Conservation (phyloP, 164 flowering plant genomes). For the Berberis thunbergii region DNA sequence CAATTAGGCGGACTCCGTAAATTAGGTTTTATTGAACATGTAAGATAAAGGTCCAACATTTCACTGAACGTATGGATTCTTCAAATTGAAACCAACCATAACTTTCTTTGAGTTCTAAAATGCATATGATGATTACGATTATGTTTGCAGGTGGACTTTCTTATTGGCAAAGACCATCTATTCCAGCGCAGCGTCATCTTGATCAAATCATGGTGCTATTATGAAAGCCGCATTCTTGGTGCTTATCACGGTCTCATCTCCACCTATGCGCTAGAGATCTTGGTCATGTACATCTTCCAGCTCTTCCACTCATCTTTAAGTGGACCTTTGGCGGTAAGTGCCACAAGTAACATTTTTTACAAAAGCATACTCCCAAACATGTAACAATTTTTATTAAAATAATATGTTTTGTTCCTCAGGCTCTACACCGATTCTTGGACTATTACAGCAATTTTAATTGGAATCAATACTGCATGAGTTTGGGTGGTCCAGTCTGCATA, state of each 20-base stretch:
- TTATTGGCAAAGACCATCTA: slow-evolving; percentile 65
- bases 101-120: not conserved
- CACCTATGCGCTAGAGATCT: slow-evolving; percentile 84
- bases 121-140: not conserved
- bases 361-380: not conserved
- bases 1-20: slow-evolving; percentile 65
- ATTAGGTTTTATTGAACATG: slow-evolving; percentile 64
- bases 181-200: slow-evolving; percentile 82
- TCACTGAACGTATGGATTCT: not conserved
- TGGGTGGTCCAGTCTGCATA: slow-evolving; percentile 58
- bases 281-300: slow-evolving; percentile 77
- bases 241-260: slow-evolving; percentile 92
- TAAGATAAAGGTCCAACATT: slow-evolving; percentile 4
- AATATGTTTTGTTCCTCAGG: not conserved
- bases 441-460: slow-evolving; percentile 85
- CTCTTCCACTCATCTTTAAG: slow-evolving; percentile 49
- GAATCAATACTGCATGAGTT: slow-evolving; percentile 16
- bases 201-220: slow-evolving; percentile 92
- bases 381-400: not conserved
- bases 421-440: slow-evolving; percentile 18
- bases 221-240: slow-evolving; percentile 92
- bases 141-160: slow-evolving; percentile 47
- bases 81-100: not conserved
- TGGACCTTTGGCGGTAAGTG: slow-evolving; percentile 69
- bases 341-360: too few relatives aligned